Evolutionary conservation across 805 yeast genomes (phyloP), one percentile per base, ranked within the genome.

Genomic region (Sugiyamaella marilandica): DNA sequence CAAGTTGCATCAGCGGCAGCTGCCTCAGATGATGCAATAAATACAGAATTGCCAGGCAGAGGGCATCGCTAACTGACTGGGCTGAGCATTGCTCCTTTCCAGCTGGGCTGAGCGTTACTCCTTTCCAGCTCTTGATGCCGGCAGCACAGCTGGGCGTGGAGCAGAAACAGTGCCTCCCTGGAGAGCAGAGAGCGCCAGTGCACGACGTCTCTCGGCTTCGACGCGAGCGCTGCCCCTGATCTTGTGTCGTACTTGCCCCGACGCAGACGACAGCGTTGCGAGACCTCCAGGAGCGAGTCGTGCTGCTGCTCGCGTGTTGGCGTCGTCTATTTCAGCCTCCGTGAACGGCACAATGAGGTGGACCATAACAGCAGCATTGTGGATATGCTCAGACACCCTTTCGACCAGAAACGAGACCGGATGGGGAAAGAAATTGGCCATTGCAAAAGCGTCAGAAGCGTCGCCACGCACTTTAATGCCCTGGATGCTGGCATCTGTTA

Each of bases 241-340:
- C 24, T 39, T 39, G 24, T 39, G 43, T 10, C 43, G 19, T n/a
- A 4, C 43, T 9, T 37, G 47, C 5, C 37, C 36, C 4, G 21
- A 31, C n/a, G 39, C 29, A 9, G 50, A 31, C 31, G 36, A 14
- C 7, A 44, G 37, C 19, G 96, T 91, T 66, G 84, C 82, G 19
- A 92, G 71, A n/a, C 98, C 99, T 32, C 87, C 89, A 2, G 98
- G 98, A 68, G 92, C 98, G 79, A 92, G 76, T 91, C 94, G 61
- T 97, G 82, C 77, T 56, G 79, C 81, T 0, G 88, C 86, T 59
- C 92, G 74, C 50, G 83, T 66, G 66, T 87, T 87, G 61, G 91
- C 81, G 49, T 83, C 83, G 59, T 85, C 94, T 29, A 87, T 75
- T 41, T 83, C 83, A 41, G 80, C 82, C 55, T 79, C 83, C 56